Base-by-base conservation (phyloP, 1,139 yeast species). In the Nakaseomyces bracarensis region DNA sequence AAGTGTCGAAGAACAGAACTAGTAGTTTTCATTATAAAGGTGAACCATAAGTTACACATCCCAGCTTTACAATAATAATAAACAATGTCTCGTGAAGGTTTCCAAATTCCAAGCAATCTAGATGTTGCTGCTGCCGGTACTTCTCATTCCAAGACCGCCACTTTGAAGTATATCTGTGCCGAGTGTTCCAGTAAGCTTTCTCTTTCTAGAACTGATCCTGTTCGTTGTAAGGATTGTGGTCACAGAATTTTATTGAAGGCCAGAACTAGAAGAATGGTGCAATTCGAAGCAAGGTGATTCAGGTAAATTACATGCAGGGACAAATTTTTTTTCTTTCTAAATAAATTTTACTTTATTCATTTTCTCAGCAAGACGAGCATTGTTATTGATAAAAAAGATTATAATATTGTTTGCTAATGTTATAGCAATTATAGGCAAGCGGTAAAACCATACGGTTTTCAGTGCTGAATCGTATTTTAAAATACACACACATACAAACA, bases 191-290 rank as follows among this genome's bases (percentile, higher is more conserved):
- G 91, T 46, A 79, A 82, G 42, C 83, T 89, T 55, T 79, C 95
- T 5, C 75, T 91, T 55, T 82, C 89, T 46, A 86, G 91, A 68
- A 86, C 85, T 54, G 98, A 91, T 65, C 95, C 97, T 42, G 95
- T 91, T 51, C 84, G 98, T 70, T 91, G 98, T 70, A 89, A 89
- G 67, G 95, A 89, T 58, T 91, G 98, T 67, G 98, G 98, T 48
- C 98, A 91, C 68, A 82, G 98, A 68, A 97, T 91, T 49, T 72
- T 91, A 52, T 86, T 91, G 71, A 91, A 91, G 71, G 95, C 96
- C 51, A 81, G 98, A 71, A 89, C 97, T 39, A 83, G 89, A 71
- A 78, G 97, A 69, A 86, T 89, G 94, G 93, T 78, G 38, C 84
- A 78, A 63, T 78, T 78, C 58, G 83, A 78, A 61, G 83, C 83